Evolutionary conservation across 2,329 filamentous ascomycete genomes (phyloP).

Genomic region (Fusarium burgessii): DNA sequence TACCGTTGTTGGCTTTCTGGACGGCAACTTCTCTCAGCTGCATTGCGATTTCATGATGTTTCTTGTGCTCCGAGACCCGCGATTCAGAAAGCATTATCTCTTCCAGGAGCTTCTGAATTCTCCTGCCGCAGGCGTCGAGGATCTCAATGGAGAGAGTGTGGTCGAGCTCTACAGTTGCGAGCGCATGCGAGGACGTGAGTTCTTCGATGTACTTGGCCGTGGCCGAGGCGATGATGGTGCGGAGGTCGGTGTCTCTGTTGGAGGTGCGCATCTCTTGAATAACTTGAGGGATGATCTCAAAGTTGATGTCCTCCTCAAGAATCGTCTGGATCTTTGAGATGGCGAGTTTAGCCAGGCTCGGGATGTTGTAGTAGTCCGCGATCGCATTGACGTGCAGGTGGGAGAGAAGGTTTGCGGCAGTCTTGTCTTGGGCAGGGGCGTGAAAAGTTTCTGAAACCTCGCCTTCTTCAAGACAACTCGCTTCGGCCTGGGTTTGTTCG

Average conservation of each 20-base stretch:
- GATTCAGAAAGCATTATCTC: no score
- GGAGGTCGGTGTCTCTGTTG: accelerated
- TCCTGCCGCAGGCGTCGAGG: accelerated
- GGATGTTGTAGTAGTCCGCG: slow-evolving; percentile 5
- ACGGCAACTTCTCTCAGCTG: no score
- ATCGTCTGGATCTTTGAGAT: not conserved
- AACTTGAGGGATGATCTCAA: accelerated
- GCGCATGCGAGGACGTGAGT: accelerated
- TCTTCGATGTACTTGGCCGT: accelerated
- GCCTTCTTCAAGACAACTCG: not conserved
- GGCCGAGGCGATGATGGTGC: not conserved
- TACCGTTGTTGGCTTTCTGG: no score
- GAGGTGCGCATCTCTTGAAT: not conserved
- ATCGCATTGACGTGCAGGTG: not conserved
- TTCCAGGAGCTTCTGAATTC: accelerated
- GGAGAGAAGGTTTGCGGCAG: accelerated
- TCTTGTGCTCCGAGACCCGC: no score
- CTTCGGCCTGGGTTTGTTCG: accelerated
- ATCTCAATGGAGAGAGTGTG: not conserved
- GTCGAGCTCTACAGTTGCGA: not conserved
- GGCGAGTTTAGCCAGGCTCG: not conserved
- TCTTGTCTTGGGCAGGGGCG: accelerated
- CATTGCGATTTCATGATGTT: no score
- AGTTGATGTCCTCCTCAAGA: not conserved
- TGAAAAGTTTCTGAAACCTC: accelerated